These are phyloP conservation scores for Eurotiales sp. DNA, from an alignment of 2,329 filamentous ascomycete genomes.

Conservation along the genomic window DNA sequence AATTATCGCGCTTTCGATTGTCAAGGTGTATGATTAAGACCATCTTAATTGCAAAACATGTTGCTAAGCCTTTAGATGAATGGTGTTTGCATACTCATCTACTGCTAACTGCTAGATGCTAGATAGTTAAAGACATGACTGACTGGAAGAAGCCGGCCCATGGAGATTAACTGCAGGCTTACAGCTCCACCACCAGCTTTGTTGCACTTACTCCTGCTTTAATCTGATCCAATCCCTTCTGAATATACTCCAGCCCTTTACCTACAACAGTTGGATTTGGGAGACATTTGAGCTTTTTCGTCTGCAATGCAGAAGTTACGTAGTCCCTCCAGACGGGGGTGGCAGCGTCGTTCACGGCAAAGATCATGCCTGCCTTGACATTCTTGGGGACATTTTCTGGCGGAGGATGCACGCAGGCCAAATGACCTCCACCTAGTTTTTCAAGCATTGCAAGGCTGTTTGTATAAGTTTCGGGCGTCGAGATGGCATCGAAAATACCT, in stretches of 20 bases:
- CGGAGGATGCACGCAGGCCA: conserved; percentile 9
- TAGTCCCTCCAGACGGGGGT: conserved; percentile 26
- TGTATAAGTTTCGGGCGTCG: conserved; percentile 5
- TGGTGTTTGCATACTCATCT: no score
- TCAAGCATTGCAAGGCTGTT: conserved; percentile 3
- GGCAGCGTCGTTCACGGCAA: conserved; percentile 18
- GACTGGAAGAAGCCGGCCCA: no score
- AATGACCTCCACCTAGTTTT: neutral
- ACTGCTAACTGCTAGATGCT: no score
- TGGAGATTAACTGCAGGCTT: no score
- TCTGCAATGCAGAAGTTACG: conserved; percentile 25
- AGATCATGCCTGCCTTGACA: conserved; percentile 12
- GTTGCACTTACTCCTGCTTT: conserved; percentile 36
- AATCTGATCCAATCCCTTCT: conserved; percentile 33
- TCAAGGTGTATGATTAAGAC: no score
- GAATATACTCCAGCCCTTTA: conserved; percentile 34
- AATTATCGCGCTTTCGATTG: no score
- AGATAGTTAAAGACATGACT: no score
- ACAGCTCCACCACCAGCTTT: conserved; percentile 34
- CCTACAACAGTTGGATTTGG: conserved; percentile 38
- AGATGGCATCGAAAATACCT: conserved; percentile 17
- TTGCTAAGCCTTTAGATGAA: no score
- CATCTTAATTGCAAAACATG: no score
- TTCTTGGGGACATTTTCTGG: conserved; percentile 11
- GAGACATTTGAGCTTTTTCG: conserved; percentile 26